Conservation (phyloP, 2,329 filamentous ascomycete species). For the Aspergillus novoparasiticus region DNA sequence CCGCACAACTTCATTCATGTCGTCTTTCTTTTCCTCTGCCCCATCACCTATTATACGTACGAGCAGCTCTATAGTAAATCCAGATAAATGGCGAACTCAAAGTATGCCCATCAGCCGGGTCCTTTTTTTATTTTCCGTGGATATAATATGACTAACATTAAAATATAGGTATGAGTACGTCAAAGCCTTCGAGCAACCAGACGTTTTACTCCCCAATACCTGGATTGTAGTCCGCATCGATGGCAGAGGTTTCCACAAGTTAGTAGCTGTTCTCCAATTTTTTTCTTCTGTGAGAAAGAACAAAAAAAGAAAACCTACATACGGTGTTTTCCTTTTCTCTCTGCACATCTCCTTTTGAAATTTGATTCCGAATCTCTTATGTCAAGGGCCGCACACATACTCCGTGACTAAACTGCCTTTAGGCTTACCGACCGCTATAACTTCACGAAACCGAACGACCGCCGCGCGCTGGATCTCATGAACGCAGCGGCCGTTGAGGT, state of each 20-base stretch:
- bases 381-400: not conserved
- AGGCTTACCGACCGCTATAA: slow-evolving; percentile 81
- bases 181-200: slow-evolving; percentile 80
- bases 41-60: not conserved
- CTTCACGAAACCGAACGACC: slow-evolving; percentile 92
- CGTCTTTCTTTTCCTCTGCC: not conserved
- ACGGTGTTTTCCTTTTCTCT: not conserved
- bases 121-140: not conserved
- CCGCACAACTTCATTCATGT: slow-evolving; percentile 7
- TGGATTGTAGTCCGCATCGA: slow-evolving; percentile 96
- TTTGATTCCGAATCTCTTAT: not conserved
- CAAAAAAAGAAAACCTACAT: not conserved
- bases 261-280: slow-evolving; percentile 26
- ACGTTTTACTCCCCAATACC: slow-evolving; percentile 81
- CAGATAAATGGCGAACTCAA: slow-evolving; percentile 18
- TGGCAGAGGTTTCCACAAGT: slow-evolving; percentile 95
- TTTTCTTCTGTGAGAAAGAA: not conserved
- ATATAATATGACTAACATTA: slow-evolving; percentile 48
- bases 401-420: not conserved
- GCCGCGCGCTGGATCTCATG: slow-evolving; percentile 86
- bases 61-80: not conserved
- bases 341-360: not conserved
- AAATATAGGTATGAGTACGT: slow-evolving; percentile 84
- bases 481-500: slow-evolving; percentile 87
- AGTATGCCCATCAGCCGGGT: slow-evolving; percentile 2